Conservation (phyloP, 768 basidiomycete species). For the Boletus eberwhitei region DNA sequence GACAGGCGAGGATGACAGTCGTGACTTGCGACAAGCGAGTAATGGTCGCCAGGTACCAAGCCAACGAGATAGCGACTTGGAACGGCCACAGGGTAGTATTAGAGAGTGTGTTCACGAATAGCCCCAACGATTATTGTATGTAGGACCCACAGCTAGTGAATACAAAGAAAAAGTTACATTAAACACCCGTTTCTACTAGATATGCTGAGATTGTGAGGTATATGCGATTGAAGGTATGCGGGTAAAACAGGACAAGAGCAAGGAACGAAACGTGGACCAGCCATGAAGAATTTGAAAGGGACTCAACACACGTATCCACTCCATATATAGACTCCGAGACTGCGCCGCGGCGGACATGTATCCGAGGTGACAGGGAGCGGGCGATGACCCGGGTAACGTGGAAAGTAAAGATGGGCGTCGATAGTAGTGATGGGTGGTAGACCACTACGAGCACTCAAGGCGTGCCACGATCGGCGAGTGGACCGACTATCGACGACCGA, state of each 20-base stretch:
- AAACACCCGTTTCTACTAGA: constrained; percentile 26
- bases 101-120: constrained; percentile 9
- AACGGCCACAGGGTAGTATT: not conserved
- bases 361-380: constrained; percentile 5
- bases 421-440: not conserved
- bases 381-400: constrained; percentile 4
- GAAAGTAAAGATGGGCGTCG: constrained; percentile 3
- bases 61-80: not conserved
- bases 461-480: not conserved
- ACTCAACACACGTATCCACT: constrained; percentile 11
- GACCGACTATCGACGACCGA: constrained; percentile 38
- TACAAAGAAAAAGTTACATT: constrained; percentile 26
- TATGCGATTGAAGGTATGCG: constrained; percentile 19
- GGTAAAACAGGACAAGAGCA: not conserved
- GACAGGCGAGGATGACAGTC: not conserved
- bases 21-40: not conserved
- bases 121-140: constrained; percentile 20
- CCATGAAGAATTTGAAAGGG: constrained; percentile 11
- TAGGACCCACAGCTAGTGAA: constrained; percentile 18
- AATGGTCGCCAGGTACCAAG: not conserved
- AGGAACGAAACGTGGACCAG: constrained; percentile 16
- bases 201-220: constrained; percentile 27
- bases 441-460: constrained; percentile 1
- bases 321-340: constrained; percentile 3
- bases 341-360: constrained; percentile 1